Conservation (phyloP, 768 basidiomycete genomes). For the Ephemerocybe angulata region DNA sequence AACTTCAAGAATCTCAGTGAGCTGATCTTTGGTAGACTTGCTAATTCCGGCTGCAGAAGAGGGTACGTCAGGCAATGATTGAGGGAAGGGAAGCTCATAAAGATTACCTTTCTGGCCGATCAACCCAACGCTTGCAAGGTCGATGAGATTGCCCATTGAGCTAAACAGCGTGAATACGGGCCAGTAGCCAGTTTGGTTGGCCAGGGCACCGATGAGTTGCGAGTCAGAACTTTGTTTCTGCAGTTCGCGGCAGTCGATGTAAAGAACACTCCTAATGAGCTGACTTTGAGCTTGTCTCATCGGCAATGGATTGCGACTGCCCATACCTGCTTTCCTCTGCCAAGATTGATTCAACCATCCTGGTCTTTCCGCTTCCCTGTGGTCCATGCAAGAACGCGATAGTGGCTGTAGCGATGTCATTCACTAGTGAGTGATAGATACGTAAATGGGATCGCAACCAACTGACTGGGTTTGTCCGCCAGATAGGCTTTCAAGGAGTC, state of each 20-base stretch:
- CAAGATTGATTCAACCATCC: slow-evolving; percentile 53
- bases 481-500: slow-evolving; percentile 66
- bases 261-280: slow-evolving; percentile 54
- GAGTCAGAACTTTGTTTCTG: slow-evolving; percentile 67
- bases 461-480: slow-evolving; percentile 68
- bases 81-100: background rate
- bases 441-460: background rate
- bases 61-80: background rate
- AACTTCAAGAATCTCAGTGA: slow-evolving; percentile 80
- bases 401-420: slow-evolving; percentile 43
- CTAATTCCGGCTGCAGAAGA: slow-evolving; percentile 68
- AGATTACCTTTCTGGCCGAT: slow-evolving; percentile 86
- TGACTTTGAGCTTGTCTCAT: background rate
- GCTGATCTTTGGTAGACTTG: slow-evolving; percentile 73
- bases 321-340: slow-evolving; percentile 50
- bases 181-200: slow-evolving; percentile 83
- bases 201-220: slow-evolving; percentile 63
- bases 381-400: slow-evolving; percentile 79
- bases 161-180: slow-evolving; percentile 85
- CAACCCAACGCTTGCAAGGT: slow-evolving; percentile 89
- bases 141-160: slow-evolving; percentile 78
- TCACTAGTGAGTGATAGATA: slow-evolving; percentile 3
- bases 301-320: background rate
- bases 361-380: slow-evolving; percentile 76
- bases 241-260: slow-evolving; percentile 83